Evolutionary conservation across 1,284 basidiomycete species (phyloP).

Genomic region (Thecaphora thlaspeos): DNA sequence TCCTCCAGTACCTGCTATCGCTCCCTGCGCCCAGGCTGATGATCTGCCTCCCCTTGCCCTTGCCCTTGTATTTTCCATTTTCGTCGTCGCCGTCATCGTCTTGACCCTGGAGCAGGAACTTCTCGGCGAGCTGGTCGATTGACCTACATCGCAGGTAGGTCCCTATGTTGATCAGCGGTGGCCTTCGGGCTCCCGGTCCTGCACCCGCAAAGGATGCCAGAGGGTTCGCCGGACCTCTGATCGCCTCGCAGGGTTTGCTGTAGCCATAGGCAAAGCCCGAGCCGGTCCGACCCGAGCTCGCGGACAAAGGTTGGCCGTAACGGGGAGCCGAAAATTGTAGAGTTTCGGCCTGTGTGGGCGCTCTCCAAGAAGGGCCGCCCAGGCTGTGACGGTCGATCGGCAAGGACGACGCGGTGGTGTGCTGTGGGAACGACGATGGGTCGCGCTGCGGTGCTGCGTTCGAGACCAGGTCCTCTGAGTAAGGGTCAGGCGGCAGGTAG

Average conservation of each 20-base stretch:
- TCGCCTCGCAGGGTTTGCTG: background rate
- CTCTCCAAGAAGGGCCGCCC: no score
- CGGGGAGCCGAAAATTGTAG: no score
- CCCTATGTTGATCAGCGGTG: constrained; percentile 90
- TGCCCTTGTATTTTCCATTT: constrained; percentile 51
- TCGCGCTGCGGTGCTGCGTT: background rate
- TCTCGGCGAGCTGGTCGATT: constrained; percentile 75
- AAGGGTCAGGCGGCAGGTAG: constrained; percentile 28
- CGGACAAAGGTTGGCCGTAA: no score
- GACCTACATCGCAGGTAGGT: constrained; percentile 81
- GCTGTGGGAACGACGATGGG: background rate
- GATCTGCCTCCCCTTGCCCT: constrained; percentile 67
- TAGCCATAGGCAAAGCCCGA: no score
- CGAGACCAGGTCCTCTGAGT: constrained; percentile 19
- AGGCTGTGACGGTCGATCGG: no score
- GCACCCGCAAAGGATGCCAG: no score
- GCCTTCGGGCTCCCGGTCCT: constrained; percentile 59
- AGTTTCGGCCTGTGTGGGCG: no score
- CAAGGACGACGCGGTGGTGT: no score
- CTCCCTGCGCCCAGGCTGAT: constrained; percentile 87
- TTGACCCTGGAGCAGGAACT: constrained; percentile 64
- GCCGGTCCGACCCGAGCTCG: no score
- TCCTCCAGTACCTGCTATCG: constrained; percentile 87
- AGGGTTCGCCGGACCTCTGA: background rate
- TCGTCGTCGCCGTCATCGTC: constrained; percentile 13